Evolutionary conservation across 1,284 basidiomycete species (phyloP), one percentile per base, ranked within the genome.

Genomic region (Apiotrichum montevideense): DNA sequence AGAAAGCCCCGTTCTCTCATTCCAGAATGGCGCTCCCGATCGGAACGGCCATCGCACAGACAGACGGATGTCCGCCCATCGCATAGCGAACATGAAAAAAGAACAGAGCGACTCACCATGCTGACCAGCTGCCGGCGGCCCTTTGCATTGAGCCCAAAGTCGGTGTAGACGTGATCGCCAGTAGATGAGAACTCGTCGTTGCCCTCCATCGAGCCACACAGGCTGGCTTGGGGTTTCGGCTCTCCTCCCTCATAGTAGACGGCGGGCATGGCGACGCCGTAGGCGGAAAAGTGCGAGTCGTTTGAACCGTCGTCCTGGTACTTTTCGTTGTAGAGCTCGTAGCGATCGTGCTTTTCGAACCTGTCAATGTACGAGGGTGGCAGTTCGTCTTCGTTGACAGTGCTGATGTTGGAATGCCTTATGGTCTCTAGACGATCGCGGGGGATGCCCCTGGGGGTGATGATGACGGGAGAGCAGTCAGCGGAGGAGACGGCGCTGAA

Each of bases 121-220:
- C 46, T 54, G 32, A 54, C 39, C 3, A 54, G 32, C 15, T 47
- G 29, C 6, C 47, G 56, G 42, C 48, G 45, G 15, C 52, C 56
- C 35, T 57, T 48, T 3, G 43, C 5, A 34, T 52, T 35, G 34
- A 52, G 34, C 43, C 43, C 42, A 47, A 56, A 56, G 55, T 56
- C 44, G 14, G 42, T 43, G 44, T 55, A 55, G 41, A 42, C 14
- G 21, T 39, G 37, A 6, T 42, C 41, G 8, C 41, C 41, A 11
- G 41, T 42, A 14, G 41, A 42, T 21, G 21, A 21, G 21, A 21
- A 21, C 21, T 21, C 21, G 21, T 21, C 21, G 21, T 21, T 21
- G 21, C 21, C 21, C 41, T 6, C 41, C 6, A 42, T n/a, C 10
- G 41, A 42, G 41, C 41, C 41, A 14, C 41, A 42, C 10, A 42